phyloP scores from a whole-genome alignment of 116 monocot species.

The Dioscorea cayenensis region DNA sequence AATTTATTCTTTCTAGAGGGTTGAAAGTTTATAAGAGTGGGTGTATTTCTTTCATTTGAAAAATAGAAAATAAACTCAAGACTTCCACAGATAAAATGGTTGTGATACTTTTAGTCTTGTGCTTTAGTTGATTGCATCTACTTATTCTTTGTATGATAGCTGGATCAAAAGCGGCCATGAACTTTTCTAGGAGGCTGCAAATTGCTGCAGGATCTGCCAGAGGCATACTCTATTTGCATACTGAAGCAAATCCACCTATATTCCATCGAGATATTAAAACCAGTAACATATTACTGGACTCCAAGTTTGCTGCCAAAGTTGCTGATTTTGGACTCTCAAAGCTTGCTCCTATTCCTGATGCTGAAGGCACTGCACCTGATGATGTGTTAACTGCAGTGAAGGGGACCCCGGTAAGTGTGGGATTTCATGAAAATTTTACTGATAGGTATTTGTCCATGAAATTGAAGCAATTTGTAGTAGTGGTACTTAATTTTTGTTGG shows the following conservation, averaged over 20 bases:
- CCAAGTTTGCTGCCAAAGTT: conserved; percentile 54
- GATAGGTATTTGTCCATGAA: background rate
- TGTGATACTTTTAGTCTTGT: too few relatives aligned
- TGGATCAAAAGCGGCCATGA: conserved; percentile 29
- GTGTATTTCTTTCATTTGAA: too few relatives aligned
- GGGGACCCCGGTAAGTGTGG: conserved; percentile 59
- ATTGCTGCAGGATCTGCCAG: conserved; percentile 51
- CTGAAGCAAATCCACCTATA: conserved; percentile 71
- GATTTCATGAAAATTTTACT: background rate
- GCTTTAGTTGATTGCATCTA: too few relatives aligned
- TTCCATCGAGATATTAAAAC: conserved; percentile 74
- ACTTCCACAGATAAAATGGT: too few relatives aligned
- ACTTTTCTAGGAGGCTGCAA: conserved; percentile 45
- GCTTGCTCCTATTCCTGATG: conserved; percentile 45
- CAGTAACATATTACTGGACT: conserved; percentile 64
- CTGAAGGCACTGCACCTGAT: conserved; percentile 41
- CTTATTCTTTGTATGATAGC: conserved; percentile 24
- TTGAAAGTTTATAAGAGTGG: too few relatives aligned
- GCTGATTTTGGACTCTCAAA: conserved; percentile 79
- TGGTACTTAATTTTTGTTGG: too few relatives aligned
- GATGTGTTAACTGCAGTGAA: conserved; percentile 70
- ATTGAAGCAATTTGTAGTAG: too few relatives aligned
- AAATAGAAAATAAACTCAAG: too few relatives aligned
- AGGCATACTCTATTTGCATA: conserved; percentile 62
- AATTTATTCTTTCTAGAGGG: too few relatives aligned